Evolutionary conservation across 2,329 filamentous ascomycete species (phyloP), one percentile per base, ranked within the genome.

Genomic region (Aspergillus flavus): DNA sequence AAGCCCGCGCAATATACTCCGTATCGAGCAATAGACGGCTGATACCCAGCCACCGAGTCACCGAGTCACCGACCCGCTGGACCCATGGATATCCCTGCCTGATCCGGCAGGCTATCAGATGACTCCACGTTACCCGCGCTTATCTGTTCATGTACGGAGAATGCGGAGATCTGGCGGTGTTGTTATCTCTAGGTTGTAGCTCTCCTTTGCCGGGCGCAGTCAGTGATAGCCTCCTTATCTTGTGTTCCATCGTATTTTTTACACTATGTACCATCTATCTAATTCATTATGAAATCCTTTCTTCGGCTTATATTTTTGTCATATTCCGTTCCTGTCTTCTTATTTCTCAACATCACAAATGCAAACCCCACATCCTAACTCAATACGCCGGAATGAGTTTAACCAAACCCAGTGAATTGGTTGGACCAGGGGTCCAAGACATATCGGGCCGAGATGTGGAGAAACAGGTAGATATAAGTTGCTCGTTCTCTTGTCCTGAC

Each of bases 401-500:
- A 55, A 39, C 21, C n/a, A 39, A 16, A 55, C 10, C 32, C 2
- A 30, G 52, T 39, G n/a, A 14, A 23, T 55, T 55, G 58, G 16
- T 39, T 55, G 52, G 52, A 11, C 48, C 36, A n/a, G 36, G 26
- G 14, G 57, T 26, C 30, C 56, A 46, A 43, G 34, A 14, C 11
- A 23, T 28, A 11, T 19, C 19, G 34, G 23, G 34, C 60, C 67
- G 64, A 62, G 69, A 74, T 72, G 72, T 69, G 71, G 74, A 75
- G 73, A 75, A 75, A 30, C 63, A 71, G 72, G 73, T 75, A 73
- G 23, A 57, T 58, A 36, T 54, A 39, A 46, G 26, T 43, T 46
- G 26, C 53, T 59, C 57, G 55, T 57, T 36, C 19, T 59, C 34
- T 36, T 53, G 30, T 57, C 46, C 23, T 41, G 19, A 45, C 57